These are phyloP conservation scores for Paecilomyces fulvus DNA, from an alignment of 2,329 filamentous ascomycete species.

Conservation along the genomic window DNA sequence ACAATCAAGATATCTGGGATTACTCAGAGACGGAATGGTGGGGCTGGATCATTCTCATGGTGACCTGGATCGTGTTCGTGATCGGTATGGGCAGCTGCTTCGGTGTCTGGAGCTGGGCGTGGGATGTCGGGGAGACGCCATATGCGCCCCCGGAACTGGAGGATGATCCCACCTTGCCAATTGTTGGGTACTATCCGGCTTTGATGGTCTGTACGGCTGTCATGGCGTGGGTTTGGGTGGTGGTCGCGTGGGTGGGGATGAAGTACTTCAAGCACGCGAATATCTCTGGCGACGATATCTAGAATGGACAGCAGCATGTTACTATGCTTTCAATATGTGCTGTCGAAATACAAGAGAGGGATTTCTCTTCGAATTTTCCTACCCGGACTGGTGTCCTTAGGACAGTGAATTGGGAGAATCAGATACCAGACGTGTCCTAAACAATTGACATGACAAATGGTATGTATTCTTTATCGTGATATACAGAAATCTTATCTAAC, in stretches of 20 bases:
- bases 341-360: not conserved
- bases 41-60: constrained; percentile 86
- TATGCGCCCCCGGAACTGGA: constrained; percentile 93
- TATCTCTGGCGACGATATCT: constrained; percentile 57
- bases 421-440: not conserved
- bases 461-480: not conserved
- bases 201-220: constrained; percentile 86
- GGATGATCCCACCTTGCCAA: constrained; percentile 87
- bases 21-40: constrained; percentile 95
- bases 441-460: not conserved
- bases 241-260: constrained; percentile 97
- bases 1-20: constrained; percentile 57
- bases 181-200: constrained; percentile 94
- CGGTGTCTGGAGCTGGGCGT: constrained; percentile 96
- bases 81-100: constrained; percentile 94
- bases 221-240: constrained; percentile 99
- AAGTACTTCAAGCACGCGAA: constrained; percentile 98
- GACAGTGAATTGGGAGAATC: not conserved
- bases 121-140: constrained; percentile 94
- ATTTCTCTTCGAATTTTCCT: not conserved
- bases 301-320: not conserved
- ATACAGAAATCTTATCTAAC: not conserved
- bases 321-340: not conserved
- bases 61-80: constrained; percentile 94
- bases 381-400: not conserved